A percentile compares a stretch with the other conserved stretches of the same genome.
phyloP scores from a whole-genome alignment of 176 grass and related monocot genomes.

The Lolium multiflorum region DNA sequence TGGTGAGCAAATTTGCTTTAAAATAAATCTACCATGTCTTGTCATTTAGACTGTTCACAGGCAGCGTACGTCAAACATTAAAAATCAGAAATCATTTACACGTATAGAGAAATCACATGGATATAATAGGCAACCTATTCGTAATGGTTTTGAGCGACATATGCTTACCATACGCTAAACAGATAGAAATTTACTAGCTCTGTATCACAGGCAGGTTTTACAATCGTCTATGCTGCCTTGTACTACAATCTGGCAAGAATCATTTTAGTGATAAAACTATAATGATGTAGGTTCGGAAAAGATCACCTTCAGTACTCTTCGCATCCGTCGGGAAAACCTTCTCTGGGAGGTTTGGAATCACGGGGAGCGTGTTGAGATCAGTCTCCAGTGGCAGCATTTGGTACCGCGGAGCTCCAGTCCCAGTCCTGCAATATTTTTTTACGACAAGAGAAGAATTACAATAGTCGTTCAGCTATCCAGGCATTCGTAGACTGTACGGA shows the following conservation, averaged over 20 bases:
- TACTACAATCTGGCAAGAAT: not conserved
- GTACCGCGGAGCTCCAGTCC: constrained; percentile 84
- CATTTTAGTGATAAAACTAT: not conserved
- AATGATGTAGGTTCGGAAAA: constrained; percentile 9
- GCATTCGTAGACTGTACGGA: not conserved
- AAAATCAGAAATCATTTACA: constrained; percentile 18
- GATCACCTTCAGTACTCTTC: constrained; percentile 81
- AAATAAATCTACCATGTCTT: not conserved
- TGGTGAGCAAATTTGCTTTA: not conserved
- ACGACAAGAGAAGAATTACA: constrained; percentile 31
- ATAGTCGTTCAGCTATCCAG: constrained; percentile 6
- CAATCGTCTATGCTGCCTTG: not conserved
- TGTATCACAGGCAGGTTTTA: not conserved
- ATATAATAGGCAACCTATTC: not conserved
- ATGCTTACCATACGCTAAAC: not conserved
- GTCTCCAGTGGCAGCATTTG: constrained; percentile 98
- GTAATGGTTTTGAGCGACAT: constrained; percentile 27
- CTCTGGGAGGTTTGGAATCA: constrained; percentile 72
- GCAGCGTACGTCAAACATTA: not conserved
- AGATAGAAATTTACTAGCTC: constrained; percentile 19
- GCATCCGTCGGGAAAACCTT: constrained; percentile 61
- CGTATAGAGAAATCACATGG: not conserved
- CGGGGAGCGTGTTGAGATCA: constrained; percentile 87
- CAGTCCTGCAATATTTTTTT: constrained; percentile 60
- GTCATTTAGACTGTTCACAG: not conserved